Base-by-base conservation (phyloP, 2,329 filamentous ascomycete species). In the Plectosphaerella plurivora region DNA sequence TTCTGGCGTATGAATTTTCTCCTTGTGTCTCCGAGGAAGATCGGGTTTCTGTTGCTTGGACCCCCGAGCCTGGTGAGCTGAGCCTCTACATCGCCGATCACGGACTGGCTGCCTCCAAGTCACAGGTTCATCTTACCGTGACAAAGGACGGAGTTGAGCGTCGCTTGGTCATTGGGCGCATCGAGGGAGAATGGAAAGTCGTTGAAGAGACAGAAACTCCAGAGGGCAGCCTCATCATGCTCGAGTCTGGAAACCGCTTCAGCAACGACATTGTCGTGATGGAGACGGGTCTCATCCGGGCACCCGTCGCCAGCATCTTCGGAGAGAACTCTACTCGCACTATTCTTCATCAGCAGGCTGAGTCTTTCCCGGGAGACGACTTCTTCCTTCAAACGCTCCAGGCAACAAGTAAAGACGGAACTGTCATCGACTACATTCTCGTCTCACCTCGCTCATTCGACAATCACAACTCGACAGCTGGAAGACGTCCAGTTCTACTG, bases 341-440 rank as follows among this genome's bases (percentile, higher is more conserved):
- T 7, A 14, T 25, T 24, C 47, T 49, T 22, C 33, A 37, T 16
- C 8, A 25, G 16, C 47, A 49, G 36, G 36, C 12, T 14, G 47
- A 18, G 14, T 37, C 20, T n/a, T 49, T 49, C 36, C 25, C 39
- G 36, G 36, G 47, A 36, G 33, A 37, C n/a, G 47, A 49, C 12
- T 49, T 49, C 33, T 16, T 42, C 12, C 33, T 25, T 15, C 12
- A 20, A 12, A 36, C 20, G 10, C 16, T 37, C 16, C 16, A 24
- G 36, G 35, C 47, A 8, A 35, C 39, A 22, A 49, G 47, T 20
- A 41, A 25, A n/a, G 47, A 49, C 47, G 47, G 33, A 14, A 49
- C 47, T 6, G 9, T 49, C 35, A 49, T 49, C 36, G 47, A 49
- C 18, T 42, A 49, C 47, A n/a, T 49, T 12, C 16, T 49, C 12